Base-by-base conservation (phyloP, 345 rosid species). In the Schrenkiella parvula region DNA sequence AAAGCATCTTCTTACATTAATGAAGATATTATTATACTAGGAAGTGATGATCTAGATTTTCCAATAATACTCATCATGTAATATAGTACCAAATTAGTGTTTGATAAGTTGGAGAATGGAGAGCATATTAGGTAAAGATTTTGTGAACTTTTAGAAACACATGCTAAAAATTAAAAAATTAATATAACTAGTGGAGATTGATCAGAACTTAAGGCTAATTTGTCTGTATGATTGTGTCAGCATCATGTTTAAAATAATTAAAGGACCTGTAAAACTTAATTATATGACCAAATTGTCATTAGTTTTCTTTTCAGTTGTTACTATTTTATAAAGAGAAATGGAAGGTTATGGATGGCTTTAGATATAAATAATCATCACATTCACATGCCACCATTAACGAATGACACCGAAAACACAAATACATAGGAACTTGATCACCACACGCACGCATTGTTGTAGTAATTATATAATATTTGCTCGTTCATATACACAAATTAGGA, bases 201-300 rank as follows among this genome's bases (percentile, higher is more conserved):
- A 64, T 76, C 75, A 64, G 61, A 70, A 70, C 61, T 63, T 55
- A 76, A 70, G 75, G 75, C 71, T 48, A 55, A 46, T 76, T 63
- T 70, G 71, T 76, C 80, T 70, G 23, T 70, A 70, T 56, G 71
- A 76, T 70, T 76, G 64, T 76, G 80, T 76, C 80, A 70, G 80
- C 64, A 56, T 54, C 37, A 37, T 64, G 71, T 54, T 63, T 70
- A 76, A 56, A 29, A 42, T 68, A 61, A 68, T 55, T 23, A 55
- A 69, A 35, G 32, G 69, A 62, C 71, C 66, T 63, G 28, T 69
- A 76, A 75, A 68, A 69, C 73, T 63, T 62, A 70, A 56, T 70
- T 54, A 70, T 55, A 38, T 47, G 60, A 38, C 46, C 54, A 70
- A 42, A 22, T 48, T 74, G 17, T 51, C 29, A 50, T 48, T 59